These are phyloP conservation scores for Pisolithus thermaeus DNA, from an alignment of 1,284 basidiomycete species.

Conservation along the genomic window DNA sequence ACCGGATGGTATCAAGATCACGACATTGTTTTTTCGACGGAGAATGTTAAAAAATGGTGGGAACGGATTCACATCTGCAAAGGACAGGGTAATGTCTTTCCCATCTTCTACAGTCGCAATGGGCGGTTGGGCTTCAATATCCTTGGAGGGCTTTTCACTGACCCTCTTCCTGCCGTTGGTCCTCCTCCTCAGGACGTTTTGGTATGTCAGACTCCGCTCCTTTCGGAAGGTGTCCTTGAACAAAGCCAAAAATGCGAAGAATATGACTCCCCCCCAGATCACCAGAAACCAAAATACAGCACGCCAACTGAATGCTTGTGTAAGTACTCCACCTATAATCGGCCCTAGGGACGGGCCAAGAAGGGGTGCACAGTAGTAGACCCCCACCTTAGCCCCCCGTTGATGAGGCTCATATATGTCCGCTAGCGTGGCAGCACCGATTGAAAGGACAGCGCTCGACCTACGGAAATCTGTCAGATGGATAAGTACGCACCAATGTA, in stretches of 20 bases:
- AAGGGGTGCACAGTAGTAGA: slow-evolving; percentile 66
- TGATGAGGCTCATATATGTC: slow-evolving; percentile 80
- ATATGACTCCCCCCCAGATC: slow-evolving; percentile 54
- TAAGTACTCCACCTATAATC: slow-evolving; percentile 66
- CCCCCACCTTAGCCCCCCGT: slow-evolving; percentile 74
- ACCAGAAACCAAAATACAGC: slow-evolving; percentile 80
- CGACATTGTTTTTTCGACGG: slow-evolving; percentile 59
- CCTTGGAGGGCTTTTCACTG: slow-evolving; percentile 5
- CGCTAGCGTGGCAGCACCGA: slow-evolving; percentile 79
- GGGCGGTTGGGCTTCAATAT: slow-evolving; percentile 19
- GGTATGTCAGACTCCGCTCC: slow-evolving; percentile 72
- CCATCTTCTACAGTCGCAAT: slow-evolving; percentile 9
- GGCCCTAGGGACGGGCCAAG: slow-evolving; percentile 67
- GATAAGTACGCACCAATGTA: not conserved
- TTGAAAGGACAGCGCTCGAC: slow-evolving; percentile 68
- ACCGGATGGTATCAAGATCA: slow-evolving; percentile 68
- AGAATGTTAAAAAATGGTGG: slow-evolving; percentile 57
- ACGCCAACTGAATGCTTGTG: slow-evolving; percentile 69
- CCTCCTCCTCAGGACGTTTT: slow-evolving; percentile 44
- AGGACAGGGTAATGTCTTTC: slow-evolving; percentile 47
- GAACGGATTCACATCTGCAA: slow-evolving; percentile 72
- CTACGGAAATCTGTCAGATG: slow-evolving; percentile 31
- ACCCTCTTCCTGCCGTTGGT: slow-evolving; percentile 8
- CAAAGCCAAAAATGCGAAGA: slow-evolving; percentile 56
- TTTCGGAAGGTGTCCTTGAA: slow-evolving; percentile 82